Evolutionary conservation across 441 rosid species (phyloP), one percentile per base, ranked within the genome.

Genomic region (Arabidopsis lyrata): DNA sequence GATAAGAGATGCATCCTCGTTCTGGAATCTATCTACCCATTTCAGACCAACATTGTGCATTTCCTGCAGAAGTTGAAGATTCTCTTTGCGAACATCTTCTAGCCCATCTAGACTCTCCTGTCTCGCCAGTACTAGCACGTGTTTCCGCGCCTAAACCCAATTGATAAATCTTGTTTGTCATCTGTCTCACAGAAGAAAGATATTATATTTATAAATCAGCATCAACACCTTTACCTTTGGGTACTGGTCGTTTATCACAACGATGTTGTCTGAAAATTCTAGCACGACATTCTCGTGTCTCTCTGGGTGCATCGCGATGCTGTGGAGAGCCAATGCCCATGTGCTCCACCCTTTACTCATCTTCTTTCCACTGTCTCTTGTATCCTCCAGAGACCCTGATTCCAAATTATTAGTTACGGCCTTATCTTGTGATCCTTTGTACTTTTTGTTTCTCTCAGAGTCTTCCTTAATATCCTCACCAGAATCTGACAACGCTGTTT

Each of bases 241-340:
- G 81, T 85, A 90, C 24, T 78, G 86, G 78, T 95, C 98, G 72
- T 88, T 83, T 68, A 90, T 63, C 47, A 94, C 96, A 50, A 87
- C 89, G 11, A 88, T 67, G 76, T 85, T 83, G 35, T 83, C 92
- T 18, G 70, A 66, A 49, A 78, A 81, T 80, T 95, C 97, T 80
- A 92, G 78, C 72, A 88, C 73, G 35, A 73, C 73, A 68, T 83
- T 83, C 75, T 83, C 79, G 44, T 88, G 90, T 73, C 32, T 83
- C 77, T 88, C 96, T 32, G 99, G 99, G 66, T 84, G 83, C 90
- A 86, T 83, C 29, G 98, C 91, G n/a, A 86, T 85, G 55, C 44
- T 59, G 81, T 88, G 82, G 71, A 95, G 97, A 56, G 95, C 85
- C 68, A 88, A 90, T 67, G 91, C 86, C 97, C 96, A 92, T 4